Evolutionary conservation across 2,329 filamentous ascomycete species (phyloP), one percentile per base, ranked within the genome.

Genomic region (Talaromyces sp.): DNA sequence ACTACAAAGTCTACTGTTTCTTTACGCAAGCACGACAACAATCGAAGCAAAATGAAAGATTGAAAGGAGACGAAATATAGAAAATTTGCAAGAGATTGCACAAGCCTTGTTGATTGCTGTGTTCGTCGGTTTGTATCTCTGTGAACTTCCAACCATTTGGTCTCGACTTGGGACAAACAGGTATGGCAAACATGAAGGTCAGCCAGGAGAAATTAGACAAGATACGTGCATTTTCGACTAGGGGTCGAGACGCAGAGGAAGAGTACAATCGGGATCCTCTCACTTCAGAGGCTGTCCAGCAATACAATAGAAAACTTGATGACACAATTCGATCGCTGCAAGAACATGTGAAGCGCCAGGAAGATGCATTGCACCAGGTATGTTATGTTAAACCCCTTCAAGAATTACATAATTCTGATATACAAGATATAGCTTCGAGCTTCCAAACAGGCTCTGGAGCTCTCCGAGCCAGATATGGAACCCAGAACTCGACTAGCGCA

Each of bases 281-380:
- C 10, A 70, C 65, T 52, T 57, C 66, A 29, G 66, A 69, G 19
- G 65, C 67, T 54, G 62, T 74, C 32, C 69, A 72, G 58, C 65
- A 66, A 17, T 76, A 77, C 63, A 69, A 72, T 24, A 67, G 64
- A 48, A 71, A 67, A 29, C 77, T 93, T 51, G 84, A 90, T 60
- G 81, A 83, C 58, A 91, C 89, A 1, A 69, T 92, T 51, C 82
- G 80, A 63, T 86, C 88, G 69, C 82, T 93, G 1, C 85, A 89
- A 69, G 74, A 75, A 58, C 79, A 76, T 67, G 75, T 83, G 50
- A 72, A 71, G 58, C 73, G 74, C 63, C 80, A 82, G 67, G 77
- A 81, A 64, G 70, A 74, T 62, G 77, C 78, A 10, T 63, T 83
- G 46, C 75, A 76, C 35, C 73, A 76, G 69, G 81, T 81, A 69